phyloP scores from a whole-genome alignment of 768 basidiomycete species.

The Psilocybe azurescens region DNA sequence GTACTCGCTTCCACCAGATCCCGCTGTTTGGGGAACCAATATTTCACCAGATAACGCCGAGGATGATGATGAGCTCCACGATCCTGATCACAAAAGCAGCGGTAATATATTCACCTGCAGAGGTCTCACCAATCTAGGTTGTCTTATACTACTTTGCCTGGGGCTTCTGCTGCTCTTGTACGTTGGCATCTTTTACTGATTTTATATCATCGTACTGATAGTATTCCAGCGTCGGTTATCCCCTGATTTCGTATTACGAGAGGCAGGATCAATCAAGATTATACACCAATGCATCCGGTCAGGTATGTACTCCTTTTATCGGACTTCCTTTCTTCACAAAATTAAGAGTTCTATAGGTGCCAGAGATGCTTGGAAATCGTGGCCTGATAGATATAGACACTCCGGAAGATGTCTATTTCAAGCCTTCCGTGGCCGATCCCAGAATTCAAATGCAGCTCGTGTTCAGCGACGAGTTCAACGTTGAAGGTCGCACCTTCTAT shows the following conservation, averaged over 20 bases:
- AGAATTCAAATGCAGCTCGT: slow-evolving; percentile 66
- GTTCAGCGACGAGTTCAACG: slow-evolving; percentile 91
- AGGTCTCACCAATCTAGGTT: slow-evolving; percentile 77
- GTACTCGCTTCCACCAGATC: slow-evolving; percentile 80
- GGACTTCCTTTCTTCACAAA: too few species aligned
- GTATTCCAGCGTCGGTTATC: slow-evolving; percentile 61
- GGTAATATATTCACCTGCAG: slow-evolving; percentile 64
- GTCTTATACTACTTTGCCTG: slow-evolving; percentile 57
- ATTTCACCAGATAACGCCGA: slow-evolving; percentile 61
- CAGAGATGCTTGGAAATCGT: slow-evolving; percentile 63
- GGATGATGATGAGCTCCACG: slow-evolving; percentile 75
- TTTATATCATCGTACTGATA: neutral
- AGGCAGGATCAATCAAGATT: slow-evolving; percentile 45
- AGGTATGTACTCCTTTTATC: slow-evolving; percentile 39
- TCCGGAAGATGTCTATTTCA: slow-evolving; percentile 60
- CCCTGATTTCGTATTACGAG: slow-evolving; percentile 63
- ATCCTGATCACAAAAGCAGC: slow-evolving; percentile 64
- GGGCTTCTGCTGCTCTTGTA: slow-evolving; percentile 70
- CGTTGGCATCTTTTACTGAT: slow-evolving; percentile 24
- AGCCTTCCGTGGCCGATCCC: slow-evolving; percentile 58
- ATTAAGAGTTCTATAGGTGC: slow-evolving; percentile 43
- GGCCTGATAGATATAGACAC: slow-evolving; percentile 82
- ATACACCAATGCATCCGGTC: slow-evolving; percentile 77
- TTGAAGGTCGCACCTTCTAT: slow-evolving; percentile 80
- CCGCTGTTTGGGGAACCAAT: slow-evolving; percentile 73